phyloP scores from a whole-genome alignment of 2,329 filamentous ascomycete species.

The Parascedosporium putredinis region DNA sequence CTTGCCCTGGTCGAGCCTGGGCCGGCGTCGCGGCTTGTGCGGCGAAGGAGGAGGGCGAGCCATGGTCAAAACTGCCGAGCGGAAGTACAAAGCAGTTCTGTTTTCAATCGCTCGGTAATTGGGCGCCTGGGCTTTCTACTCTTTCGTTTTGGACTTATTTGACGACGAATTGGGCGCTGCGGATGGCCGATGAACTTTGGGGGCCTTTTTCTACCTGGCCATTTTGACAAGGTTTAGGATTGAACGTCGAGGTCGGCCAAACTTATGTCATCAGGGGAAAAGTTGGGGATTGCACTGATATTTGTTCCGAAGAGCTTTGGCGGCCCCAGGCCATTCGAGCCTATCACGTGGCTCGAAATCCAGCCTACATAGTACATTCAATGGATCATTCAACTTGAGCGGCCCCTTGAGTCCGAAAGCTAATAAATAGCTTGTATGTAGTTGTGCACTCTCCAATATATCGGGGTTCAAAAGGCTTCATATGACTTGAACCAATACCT shows the following conservation, averaged over 20 bases:
- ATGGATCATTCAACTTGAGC: no score
- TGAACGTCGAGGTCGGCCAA: background rate
- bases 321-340: no score
- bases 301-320: no score
- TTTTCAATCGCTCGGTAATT: background rate
- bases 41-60: slow-evolving; percentile 42
- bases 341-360: no score
- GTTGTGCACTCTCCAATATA: no score
- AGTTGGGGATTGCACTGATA: no score
- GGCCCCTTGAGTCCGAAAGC: no score
- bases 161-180: background rate
- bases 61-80: slow-evolving; percentile 27
- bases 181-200: background rate
- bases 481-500: no score
- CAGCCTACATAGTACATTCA: no score
- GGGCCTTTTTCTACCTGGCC: background rate
- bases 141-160: background rate
- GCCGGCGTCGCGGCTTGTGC: slow-evolving; percentile 50
- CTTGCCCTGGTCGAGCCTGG: slow-evolving; percentile 37
- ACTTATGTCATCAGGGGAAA: slow-evolving; percentile 5
- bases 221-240: background rate
- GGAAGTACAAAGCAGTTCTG: background rate
- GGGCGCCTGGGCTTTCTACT: no score
- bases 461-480: no score
- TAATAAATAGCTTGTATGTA: no score